phyloP scores from a whole-genome alignment of 495 filamentous ascomycete genomes.

The Neurospora sublineolata region DNA sequence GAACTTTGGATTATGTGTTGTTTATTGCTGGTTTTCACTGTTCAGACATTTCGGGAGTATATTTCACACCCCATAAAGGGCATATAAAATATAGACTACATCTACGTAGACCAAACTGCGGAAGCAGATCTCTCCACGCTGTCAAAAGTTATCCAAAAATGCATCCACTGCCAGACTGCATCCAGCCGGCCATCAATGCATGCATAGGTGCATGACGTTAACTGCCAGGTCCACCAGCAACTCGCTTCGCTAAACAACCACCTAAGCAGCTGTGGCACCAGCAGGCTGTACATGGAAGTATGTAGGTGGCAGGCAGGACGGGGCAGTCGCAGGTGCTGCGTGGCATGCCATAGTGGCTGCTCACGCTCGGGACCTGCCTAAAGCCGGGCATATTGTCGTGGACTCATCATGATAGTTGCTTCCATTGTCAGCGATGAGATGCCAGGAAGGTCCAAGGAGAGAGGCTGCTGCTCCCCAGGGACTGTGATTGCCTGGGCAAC shows the following conservation, averaged over 20 bases:
- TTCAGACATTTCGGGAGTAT: not conserved
- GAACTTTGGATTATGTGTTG: not conserved
- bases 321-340: not conserved
- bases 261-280: not conserved
- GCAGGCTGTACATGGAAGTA: not conserved
- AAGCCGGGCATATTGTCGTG: not conserved
- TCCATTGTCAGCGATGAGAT: too few relatives aligned
- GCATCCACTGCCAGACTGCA: not conserved
- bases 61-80: not conserved
- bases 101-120: not conserved
- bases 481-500: conserved; percentile 9
- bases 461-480: not conserved
- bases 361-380: not conserved
- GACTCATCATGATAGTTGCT: too few relatives aligned
- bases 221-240: not conserved
- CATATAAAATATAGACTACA: not conserved
- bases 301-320: not conserved
- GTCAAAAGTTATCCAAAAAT: not conserved
- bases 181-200: not conserved
- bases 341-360: not conserved
- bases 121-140: not conserved
- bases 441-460: not conserved
- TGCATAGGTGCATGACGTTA: not conserved
- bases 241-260: not conserved
- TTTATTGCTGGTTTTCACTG: not conserved